Evolutionary conservation across 1,139 yeast genomes (phyloP).

Genomic region (Yamadazyma blattariae): DNA sequence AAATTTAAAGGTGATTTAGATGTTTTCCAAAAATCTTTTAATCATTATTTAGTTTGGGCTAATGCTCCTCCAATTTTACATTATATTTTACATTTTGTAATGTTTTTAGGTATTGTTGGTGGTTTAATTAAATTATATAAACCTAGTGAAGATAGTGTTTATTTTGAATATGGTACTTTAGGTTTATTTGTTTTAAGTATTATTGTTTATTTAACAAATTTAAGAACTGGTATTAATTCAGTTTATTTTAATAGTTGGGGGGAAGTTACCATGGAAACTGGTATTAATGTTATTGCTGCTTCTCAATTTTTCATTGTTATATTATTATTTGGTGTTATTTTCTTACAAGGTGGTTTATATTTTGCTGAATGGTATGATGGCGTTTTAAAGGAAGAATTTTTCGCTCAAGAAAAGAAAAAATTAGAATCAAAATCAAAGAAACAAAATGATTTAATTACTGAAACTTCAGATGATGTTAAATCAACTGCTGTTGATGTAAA

Average conservation of each 20-base stretch:
- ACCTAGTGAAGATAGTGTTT: slow-evolving; percentile 77
- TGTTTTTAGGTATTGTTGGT: slow-evolving; percentile 67
- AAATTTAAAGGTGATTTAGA: slow-evolving; percentile 43
- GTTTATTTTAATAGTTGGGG: slow-evolving; percentile 82
- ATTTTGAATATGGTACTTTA: slow-evolving; percentile 87
- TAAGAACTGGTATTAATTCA: slow-evolving; percentile 76
- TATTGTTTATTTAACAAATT: slow-evolving; percentile 80
- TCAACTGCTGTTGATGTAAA: slow-evolving; percentile 13
- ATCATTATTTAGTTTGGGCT: slow-evolving; percentile 75
- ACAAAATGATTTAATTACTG: slow-evolving; percentile 19
- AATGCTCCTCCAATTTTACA: slow-evolving; percentile 57
- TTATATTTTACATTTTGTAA: slow-evolving; percentile 58
- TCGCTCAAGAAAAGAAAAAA: slow-evolving; percentile 23
- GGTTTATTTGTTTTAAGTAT: slow-evolving; percentile 67
- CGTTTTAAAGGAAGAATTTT: slow-evolving; percentile 52
- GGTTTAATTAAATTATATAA: slow-evolving; percentile 76
- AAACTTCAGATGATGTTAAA: too few species aligned
- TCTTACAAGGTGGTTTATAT: slow-evolving; percentile 85
- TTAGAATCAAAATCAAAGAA: slow-evolving; percentile 14
- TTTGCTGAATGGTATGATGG: slow-evolving; percentile 79
- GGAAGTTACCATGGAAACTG: slow-evolving; percentile 83
- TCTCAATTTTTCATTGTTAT: slow-evolving; percentile 75
- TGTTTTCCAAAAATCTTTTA: slow-evolving; percentile 59
- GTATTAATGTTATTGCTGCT: slow-evolving; percentile 89
- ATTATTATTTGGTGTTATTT: slow-evolving; percentile 70